Evolutionary conservation across 352 stramenopile species (phyloP).

Genomic region (Phytophthora parvispora): DNA sequence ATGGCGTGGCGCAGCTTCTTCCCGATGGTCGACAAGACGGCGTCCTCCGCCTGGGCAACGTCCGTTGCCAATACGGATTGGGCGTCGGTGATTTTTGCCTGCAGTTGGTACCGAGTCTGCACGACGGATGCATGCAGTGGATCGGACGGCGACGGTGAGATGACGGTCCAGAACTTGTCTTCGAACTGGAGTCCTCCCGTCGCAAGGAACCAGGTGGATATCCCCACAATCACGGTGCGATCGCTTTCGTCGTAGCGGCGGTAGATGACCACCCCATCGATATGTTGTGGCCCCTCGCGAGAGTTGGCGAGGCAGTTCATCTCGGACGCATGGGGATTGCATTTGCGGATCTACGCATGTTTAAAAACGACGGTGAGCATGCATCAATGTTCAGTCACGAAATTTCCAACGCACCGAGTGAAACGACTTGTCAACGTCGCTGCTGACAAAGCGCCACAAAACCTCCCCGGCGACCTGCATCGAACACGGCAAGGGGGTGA

Average conservation of each 20-base stretch:
- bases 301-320: slow-evolving; percentile 25
- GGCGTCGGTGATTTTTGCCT: slow-evolving; percentile 4
- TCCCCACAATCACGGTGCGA: slow-evolving; percentile 19
- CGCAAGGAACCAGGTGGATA: slow-evolving; percentile 17
- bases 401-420: slow-evolving; percentile 16
- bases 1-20: slow-evolving; percentile 15
- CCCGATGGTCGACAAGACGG: slow-evolving; percentile 12
- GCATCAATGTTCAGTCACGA: not conserved
- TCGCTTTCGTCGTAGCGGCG: slow-evolving; percentile 25
- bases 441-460: slow-evolving; percentile 17
- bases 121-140: slow-evolving; percentile 17
- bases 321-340: slow-evolving; percentile 10
- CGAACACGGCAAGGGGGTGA: slow-evolving; percentile 17
- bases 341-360: slow-evolving; percentile 5
- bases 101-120: slow-evolving; percentile 18
- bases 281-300: slow-evolving; percentile 2
- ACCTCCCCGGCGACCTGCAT: slow-evolving; percentile 16
- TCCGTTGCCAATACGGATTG: slow-evolving; percentile 1
- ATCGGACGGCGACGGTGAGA: slow-evolving; percentile 11
- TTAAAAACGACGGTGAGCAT: not conserved
- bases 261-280: slow-evolving; percentile 21
- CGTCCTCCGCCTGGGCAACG: slow-evolving; percentile 3
- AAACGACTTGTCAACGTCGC: slow-evolving; percentile 12
- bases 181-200: slow-evolving; percentile 29
- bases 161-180: slow-evolving; percentile 24